Conservation (phyloP, 371 early-diverging fungal species). For the Gilbertella persicaria region DNA sequence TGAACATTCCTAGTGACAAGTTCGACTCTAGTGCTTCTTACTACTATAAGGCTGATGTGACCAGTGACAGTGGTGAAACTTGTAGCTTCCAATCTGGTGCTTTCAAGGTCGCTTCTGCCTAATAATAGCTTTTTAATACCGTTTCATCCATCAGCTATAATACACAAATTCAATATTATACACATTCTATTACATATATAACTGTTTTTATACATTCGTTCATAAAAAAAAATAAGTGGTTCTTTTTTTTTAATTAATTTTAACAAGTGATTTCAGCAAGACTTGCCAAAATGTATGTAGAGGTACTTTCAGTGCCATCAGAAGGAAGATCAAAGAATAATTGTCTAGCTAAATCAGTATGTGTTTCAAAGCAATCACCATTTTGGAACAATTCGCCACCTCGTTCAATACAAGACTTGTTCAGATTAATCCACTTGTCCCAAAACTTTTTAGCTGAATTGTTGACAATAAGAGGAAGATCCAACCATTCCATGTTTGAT, state of each 20-base stretch:
- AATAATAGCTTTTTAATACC: constrained; percentile 1
- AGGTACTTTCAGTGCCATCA: constrained; percentile 71
- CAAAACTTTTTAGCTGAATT: constrained; percentile 69
- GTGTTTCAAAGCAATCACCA: constrained; percentile 49
- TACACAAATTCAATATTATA: neutral
- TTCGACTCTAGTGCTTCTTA: constrained; percentile 17
- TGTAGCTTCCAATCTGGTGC: constrained; percentile 30
- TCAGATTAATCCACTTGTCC: constrained; percentile 61
- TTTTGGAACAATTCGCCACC: constrained; percentile 8
- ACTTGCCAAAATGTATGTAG: constrained; percentile 41
- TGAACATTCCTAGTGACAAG: constrained; percentile 19
- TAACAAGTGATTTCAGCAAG: neutral
- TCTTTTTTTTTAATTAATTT: neutral
- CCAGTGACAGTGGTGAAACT: constrained; percentile 16
- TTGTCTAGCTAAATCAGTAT: constrained; percentile 64
- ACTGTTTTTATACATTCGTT: neutral
- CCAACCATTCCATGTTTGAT: constrained; percentile 37
- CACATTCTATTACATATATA: neutral
- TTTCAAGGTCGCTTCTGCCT: constrained; percentile 22
- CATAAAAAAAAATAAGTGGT: neutral
- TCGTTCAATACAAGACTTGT: constrained; percentile 12
- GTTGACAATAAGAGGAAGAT: constrained; percentile 62
- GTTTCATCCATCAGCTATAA: neutral
- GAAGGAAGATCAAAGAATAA: constrained; percentile 82
- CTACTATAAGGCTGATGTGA: constrained; percentile 23